Evolutionary conservation across 495 filamentous ascomycete species (phyloP), one percentile per base, ranked within the genome.

Genomic region (Penicillium lividum): DNA sequence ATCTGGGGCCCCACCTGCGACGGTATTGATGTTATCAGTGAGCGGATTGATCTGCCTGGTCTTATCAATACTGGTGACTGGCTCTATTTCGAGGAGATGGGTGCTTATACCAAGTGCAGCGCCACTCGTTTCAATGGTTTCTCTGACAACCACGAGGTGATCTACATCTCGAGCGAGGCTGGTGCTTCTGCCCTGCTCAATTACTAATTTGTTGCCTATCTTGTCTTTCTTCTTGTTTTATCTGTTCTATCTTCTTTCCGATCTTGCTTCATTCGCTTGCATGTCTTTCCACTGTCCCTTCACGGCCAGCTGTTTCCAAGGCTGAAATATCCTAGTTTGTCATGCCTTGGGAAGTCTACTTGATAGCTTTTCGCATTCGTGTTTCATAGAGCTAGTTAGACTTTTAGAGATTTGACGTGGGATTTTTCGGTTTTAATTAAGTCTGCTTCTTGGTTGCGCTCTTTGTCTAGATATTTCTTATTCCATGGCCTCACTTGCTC

Each of bases 51-150:
- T 57, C 87, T 97, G 65, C 74, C 84, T 16, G 84, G 86, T 18
- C 80, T 86, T 44, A 69, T 99, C 29, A 86, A 97, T 68, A 88
- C 93, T 13, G 93, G 93, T 31, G 94, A 99, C 71, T 99, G 94
- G 94, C 80, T 99, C 16, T 98, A 94, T 73, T 99, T 98, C 68
- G 91, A 96, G 77, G 85, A 97, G 38, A 99, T 99, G 94, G 94
- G 94, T 51, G 94, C 94, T 53, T 99, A 99, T 72, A 97, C 94
- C 64, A 93, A 88, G 80, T 97, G 92, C 80, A 97, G 92, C 43
- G 93, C 94, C 61, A 98, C 94, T 54, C 85, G 86, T 55, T 99
- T 99, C 89, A 99, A 99, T 67, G 94, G 94, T n/a, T 98, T 97
- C 76, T 88, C 86, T 48, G 89, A 98, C 72, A 83, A 86, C 64